Evolutionary conservation across 257 asterid genomes (phyloP).

Genomic region (Salvia rosmarinus): DNA sequence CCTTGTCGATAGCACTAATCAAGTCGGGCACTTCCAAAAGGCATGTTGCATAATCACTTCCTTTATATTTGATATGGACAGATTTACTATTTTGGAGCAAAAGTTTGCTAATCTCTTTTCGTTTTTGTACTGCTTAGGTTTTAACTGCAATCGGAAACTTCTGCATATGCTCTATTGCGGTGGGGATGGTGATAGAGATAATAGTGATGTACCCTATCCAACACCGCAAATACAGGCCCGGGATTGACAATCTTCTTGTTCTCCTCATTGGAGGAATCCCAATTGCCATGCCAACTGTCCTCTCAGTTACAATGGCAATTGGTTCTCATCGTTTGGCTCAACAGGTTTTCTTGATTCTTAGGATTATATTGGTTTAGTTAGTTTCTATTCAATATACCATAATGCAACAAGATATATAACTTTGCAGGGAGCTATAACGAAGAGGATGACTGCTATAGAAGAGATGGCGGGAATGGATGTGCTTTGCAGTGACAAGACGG

Average conservation of each 20-base stretch:
- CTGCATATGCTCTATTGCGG: conserved; percentile 96
- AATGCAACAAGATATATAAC: neutral
- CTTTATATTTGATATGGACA: neutral
- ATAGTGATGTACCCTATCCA: conserved; percentile 96
- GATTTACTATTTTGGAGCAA: conserved; percentile 72
- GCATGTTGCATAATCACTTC: conserved; percentile 36
- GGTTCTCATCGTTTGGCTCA: conserved; percentile 98
- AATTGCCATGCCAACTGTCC: conserved; percentile 98
- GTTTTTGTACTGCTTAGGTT: conserved; percentile 51
- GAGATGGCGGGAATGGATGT: conserved; percentile 99
- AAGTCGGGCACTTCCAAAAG: conserved; percentile 99
- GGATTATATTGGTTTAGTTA: neutral
- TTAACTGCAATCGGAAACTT: conserved; percentile 95
- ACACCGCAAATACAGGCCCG: conserved; percentile 87
- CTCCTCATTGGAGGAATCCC: conserved; percentile 98
- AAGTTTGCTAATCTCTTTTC: too few relatives aligned
- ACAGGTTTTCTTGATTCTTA: conserved; percentile 58
- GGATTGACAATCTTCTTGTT: conserved; percentile 95
- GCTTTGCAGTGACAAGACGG: conserved; percentile 96
- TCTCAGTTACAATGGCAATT: conserved; percentile 97
- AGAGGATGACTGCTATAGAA: conserved; percentile 98
- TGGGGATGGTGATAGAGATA: conserved; percentile 94
- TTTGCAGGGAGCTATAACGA: conserved; percentile 93
- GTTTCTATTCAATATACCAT: neutral
- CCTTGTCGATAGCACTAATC: conserved; percentile 90